phyloP scores from a whole-genome alignment of 164 flowering plant species.

The Aristolochia contorta region DNA sequence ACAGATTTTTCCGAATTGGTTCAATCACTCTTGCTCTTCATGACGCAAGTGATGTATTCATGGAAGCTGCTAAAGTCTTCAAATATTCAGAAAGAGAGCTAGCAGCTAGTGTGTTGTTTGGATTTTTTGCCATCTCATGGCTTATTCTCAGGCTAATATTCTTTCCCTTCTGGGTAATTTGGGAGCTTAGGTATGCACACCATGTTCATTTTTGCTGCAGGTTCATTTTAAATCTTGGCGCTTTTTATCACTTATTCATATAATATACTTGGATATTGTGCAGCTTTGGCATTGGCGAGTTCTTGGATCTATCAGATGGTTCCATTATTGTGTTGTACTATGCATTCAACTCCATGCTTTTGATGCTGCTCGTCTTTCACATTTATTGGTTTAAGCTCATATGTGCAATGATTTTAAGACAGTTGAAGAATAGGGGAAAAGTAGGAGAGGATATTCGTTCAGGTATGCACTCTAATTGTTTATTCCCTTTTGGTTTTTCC shows the following conservation, averaged over 20 bases:
- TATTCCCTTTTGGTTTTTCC: background rate
- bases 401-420: conserved; percentile 62
- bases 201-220: background rate
- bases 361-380: conserved; percentile 75
- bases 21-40: conserved; percentile 72
- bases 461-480: conserved; percentile 27
- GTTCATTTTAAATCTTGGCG: conserved; percentile 1
- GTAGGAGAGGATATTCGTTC: conserved; percentile 96
- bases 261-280: conserved; percentile 10
- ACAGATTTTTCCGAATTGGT: conserved; percentile 80
- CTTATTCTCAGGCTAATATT: conserved; percentile 57
- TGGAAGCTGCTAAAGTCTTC: conserved; percentile 84
- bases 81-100: conserved; percentile 75
- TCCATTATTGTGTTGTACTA: conserved; percentile 40
- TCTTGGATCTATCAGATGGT: conserved; percentile 33
- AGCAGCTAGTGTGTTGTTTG: conserved; percentile 72
- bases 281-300: conserved; percentile 36
- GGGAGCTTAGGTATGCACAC: conserved; percentile 47
- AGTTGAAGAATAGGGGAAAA: conserved; percentile 73
- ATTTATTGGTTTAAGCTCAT: conserved; percentile 95
- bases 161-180: conserved; percentile 84
- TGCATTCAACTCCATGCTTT: conserved; percentile 69
- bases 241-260: background rate
- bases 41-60: conserved; percentile 81
- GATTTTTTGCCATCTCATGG: conserved; percentile 80